Conservation (phyloP, 805 yeast genomes). For the Pichia pseudocactophila region DNA sequence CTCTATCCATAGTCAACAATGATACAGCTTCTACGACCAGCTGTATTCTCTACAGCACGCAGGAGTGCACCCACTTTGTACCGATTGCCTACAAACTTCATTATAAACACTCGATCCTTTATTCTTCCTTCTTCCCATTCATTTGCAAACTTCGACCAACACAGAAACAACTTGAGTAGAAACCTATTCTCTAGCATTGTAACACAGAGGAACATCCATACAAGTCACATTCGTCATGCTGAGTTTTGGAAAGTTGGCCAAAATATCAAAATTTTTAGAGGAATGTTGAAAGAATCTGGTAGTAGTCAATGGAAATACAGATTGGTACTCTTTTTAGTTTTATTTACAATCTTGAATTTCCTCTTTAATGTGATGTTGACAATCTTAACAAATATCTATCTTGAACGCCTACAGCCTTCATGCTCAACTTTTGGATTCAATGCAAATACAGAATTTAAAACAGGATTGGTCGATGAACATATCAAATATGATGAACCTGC, state of each 20-base stretch:
- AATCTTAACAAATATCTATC: slow-evolving; percentile 24
- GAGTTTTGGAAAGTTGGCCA: slow-evolving; percentile 28
- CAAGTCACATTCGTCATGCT: slow-evolving; percentile 11
- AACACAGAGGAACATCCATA: slow-evolving; percentile 5
- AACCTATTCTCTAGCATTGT: neutral
- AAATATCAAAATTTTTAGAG: slow-evolving; percentile 19
- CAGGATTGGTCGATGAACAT: slow-evolving; percentile 33
- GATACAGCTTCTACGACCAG: too few species aligned
- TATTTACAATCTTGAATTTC: slow-evolving; percentile 33
- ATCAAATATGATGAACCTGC: slow-evolving; percentile 24
- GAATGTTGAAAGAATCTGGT: slow-evolving; percentile 27
- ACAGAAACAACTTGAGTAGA: neutral
- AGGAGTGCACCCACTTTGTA: too few species aligned
- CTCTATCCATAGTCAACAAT: neutral
- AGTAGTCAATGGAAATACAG: slow-evolving; percentile 36
- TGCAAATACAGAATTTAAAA: slow-evolving; percentile 24
- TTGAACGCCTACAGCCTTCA: slow-evolving; percentile 21
- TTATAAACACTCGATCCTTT: too few species aligned
- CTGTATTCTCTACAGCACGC: too few species aligned
- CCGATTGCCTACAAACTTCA: too few species aligned
- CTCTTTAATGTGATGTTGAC: slow-evolving; percentile 28
- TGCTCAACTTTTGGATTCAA: slow-evolving; percentile 24
- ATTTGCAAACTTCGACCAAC: too few species aligned
- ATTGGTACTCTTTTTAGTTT: slow-evolving; percentile 33
- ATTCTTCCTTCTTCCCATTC: too few species aligned